Evolutionary conservation across 169 alveolate genomes (phyloP).

Genomic region (Plasmodium vivax): DNA sequence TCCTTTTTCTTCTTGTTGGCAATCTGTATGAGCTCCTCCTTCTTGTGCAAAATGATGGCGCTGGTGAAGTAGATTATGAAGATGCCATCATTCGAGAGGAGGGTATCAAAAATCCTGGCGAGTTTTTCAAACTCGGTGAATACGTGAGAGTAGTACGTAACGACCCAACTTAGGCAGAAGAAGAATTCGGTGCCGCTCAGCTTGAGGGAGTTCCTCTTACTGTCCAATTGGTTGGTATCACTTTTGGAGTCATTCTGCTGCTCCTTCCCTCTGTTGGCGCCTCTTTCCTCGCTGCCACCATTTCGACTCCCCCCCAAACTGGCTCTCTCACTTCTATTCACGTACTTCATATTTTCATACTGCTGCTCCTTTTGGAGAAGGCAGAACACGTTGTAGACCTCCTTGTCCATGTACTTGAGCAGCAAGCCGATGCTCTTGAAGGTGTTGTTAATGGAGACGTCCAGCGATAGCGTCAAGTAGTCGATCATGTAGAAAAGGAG

Average conservation of each 20-base stretch:
- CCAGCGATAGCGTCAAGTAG: slow-evolving; percentile 52
- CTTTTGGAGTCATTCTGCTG: neutral
- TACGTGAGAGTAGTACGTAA: slow-evolving; percentile 68
- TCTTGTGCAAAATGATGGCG: slow-evolving; percentile 42
- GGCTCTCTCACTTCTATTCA: neutral
- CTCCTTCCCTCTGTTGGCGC: neutral
- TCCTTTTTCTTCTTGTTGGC: slow-evolving; percentile 30
- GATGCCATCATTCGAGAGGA: slow-evolving; percentile 64
- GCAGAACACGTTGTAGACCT: slow-evolving; percentile 59
- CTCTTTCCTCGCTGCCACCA: neutral
- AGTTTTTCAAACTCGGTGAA: slow-evolving; percentile 55
- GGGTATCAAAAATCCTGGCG: slow-evolving; percentile 51
- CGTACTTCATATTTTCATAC: slow-evolving; percentile 33
- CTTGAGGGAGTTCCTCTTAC: slow-evolving; percentile 11
- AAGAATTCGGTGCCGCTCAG: slow-evolving; percentile 66
- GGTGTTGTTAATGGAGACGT: slow-evolving; percentile 61
- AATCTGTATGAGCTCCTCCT: slow-evolving; percentile 34
- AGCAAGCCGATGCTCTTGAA: slow-evolving; percentile 47
- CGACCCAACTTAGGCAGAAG: slow-evolving; percentile 72
- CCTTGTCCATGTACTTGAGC: slow-evolving; percentile 47
- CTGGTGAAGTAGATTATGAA: slow-evolving; percentile 68
- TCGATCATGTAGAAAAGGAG: slow-evolving; percentile 67
- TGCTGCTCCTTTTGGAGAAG: slow-evolving; percentile 63
- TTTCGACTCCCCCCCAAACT: neutral
- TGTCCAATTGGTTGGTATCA: neutral